Base-by-base conservation (phyloP, 2,329 filamentous ascomycete species). In the Cytospora leucostoma region DNA sequence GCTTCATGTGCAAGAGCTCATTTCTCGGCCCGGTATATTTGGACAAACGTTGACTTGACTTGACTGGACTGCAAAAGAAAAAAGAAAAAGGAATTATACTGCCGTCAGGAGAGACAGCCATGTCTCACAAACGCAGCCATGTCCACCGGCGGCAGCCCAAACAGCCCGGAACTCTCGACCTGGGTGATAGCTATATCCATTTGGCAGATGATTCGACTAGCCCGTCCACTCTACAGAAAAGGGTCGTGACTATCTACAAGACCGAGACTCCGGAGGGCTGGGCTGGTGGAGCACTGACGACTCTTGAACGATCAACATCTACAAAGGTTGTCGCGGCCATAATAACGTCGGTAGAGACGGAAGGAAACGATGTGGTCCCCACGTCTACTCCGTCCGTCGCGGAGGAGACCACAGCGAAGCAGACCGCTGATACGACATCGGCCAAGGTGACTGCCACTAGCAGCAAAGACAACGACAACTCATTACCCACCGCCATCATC, bases 221-320 rank as follows among this genome's bases (percentile, higher is more conserved):
- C 7, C 5, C 37, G 37, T 53, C 44, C 19, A 47, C 51, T 5
- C 21, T 47, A 37, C 32, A 32, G 38, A 61, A 64, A 34, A 59
- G 60, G 35, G 53, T 64, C 13, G 61, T 66, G 35, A 76, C 74
- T 5, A 68, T 75, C 11, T 76, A 71, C 62, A 68, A 69, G 33
- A 76, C 75, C 32, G 59, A 74, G 69, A 67, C 66, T 10, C 63
- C 66, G 44, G 59, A 61, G 3, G 65, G 59, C 47, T 68, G 63
- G 63, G 32, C 44, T 11, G 65, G 62, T 32, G 62, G 53, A 13
- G 38, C 34, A 27, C 19, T 65, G 59, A 66, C 63, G 19, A 66
- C 65, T n/a, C 47, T 66, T 37, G 51, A 38, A 15, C 59, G 51
- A 32, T 19, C 32, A 34, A 61, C 59, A 32, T n/a, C 47, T 34